These are phyloP conservation scores for Ustilago xerochloae DNA, from an alignment of 1,284 basidiomycete genomes.

Conservation along the genomic window DNA sequence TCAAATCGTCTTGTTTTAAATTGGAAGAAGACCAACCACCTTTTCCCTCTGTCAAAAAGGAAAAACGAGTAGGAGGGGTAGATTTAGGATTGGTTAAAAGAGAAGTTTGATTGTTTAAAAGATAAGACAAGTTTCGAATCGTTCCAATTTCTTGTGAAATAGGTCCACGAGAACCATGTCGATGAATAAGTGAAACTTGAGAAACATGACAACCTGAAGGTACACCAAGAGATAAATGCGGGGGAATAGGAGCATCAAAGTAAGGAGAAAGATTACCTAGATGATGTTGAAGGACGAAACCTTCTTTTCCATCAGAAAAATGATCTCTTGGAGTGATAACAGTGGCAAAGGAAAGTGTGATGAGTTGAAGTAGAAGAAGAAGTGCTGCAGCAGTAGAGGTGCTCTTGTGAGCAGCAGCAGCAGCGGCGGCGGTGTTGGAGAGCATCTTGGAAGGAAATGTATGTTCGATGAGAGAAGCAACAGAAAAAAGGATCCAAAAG, in stretches of 20 bases:
- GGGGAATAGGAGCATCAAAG: conserved; percentile 69
- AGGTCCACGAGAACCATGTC: conserved; percentile 70
- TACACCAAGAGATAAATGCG: conserved; percentile 68
- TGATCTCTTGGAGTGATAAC: conserved; percentile 1
- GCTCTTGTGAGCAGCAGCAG: neutral
- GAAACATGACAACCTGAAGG: conserved; percentile 71
- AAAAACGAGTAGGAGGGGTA: conserved; percentile 68
- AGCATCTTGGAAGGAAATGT: conserved; percentile 1
- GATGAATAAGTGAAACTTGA: conserved; percentile 69
- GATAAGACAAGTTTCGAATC: conserved; percentile 36
- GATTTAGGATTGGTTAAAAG: conserved; percentile 64
- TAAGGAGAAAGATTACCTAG: conserved; percentile 66
- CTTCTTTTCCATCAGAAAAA: neutral
- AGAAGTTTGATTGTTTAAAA: conserved; percentile 66
- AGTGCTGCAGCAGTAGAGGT: conserved; percentile 1
- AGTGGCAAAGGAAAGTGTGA: conserved; percentile 7
- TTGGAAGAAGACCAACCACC: conserved; percentile 67
- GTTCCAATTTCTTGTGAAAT: conserved; percentile 29
- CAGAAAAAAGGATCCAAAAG: neutral
- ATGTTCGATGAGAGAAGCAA: neutral
- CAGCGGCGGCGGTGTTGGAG: no score
- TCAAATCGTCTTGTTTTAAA: conserved; percentile 70
- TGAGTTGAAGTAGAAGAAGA: conserved; percentile 24
- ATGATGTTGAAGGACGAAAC: conserved; percentile 25
- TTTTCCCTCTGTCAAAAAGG: conserved; percentile 69